phyloP scores from a whole-genome alignment of 768 basidiomycete species.

The Phaeotremella skinneri region DNA sequence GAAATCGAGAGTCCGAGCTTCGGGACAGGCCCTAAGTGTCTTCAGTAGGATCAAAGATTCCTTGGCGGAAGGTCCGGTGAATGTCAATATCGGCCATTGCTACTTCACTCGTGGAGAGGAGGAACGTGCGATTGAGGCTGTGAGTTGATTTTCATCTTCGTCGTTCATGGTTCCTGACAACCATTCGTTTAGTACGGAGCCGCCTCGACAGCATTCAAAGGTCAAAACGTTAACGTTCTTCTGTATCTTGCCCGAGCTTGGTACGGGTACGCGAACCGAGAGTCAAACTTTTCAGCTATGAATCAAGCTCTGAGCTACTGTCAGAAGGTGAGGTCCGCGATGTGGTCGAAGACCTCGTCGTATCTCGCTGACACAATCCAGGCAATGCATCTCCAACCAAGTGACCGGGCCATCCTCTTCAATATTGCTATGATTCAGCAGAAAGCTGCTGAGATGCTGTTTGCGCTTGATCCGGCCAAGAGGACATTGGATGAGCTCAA shows the following conservation, averaged over 20 bases:
- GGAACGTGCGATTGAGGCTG: conserved; percentile 92
- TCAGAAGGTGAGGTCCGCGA: conserved; percentile 61
- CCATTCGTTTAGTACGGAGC: conserved; percentile 72
- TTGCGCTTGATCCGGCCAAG: conserved; percentile 68
- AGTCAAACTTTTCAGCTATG: conserved; percentile 78
- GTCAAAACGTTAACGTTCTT: conserved; percentile 71
- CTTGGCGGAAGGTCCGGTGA: conserved; percentile 76
- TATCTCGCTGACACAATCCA: conserved; percentile 47
- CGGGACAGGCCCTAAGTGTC: conserved; percentile 81
- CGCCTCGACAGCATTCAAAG: conserved; percentile 72
- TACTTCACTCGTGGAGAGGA: conserved; percentile 90
- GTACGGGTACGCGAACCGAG: conserved; percentile 90
- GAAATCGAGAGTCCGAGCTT: conserved; percentile 61
- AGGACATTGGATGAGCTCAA: conserved; percentile 78
- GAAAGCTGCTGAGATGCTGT: conserved; percentile 86
- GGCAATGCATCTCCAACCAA: conserved; percentile 80
- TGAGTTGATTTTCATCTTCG: conserved; percentile 51
- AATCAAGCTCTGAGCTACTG: conserved; percentile 78
- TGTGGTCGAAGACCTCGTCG: background rate
- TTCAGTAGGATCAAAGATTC: conserved; percentile 90
- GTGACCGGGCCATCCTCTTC: conserved; percentile 85
- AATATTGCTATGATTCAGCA: conserved; percentile 99
- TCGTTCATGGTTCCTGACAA: conserved; percentile 1
- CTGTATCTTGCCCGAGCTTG: conserved; percentile 86
- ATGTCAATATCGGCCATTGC: conserved; percentile 95